These are phyloP conservation scores for Diplodia scrobiculata DNA, from an alignment of 2,329 filamentous ascomycete genomes.

Conservation along the genomic window DNA sequence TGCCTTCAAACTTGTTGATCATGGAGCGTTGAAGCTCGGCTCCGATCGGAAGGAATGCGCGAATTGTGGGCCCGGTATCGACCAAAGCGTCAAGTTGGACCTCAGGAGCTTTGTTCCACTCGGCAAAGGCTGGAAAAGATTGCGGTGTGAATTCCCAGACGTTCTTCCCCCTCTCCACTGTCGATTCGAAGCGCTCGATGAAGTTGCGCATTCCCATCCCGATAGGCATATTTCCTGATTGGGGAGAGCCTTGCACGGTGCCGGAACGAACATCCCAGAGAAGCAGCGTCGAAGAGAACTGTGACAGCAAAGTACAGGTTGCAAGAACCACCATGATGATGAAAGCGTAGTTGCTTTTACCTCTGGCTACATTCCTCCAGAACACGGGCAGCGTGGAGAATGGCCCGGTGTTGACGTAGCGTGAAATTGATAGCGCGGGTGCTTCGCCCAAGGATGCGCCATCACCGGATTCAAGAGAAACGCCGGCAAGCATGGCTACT, in stretches of 20 bases:
- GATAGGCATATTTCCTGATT: not conserved
- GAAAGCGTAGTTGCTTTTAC: not conserved
- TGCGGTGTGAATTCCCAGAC: not conserved
- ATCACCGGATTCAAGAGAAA: not conserved
- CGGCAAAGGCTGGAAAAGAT: constrained; percentile 1
- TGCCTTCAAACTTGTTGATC: not conserved
- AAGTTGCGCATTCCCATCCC: not conserved
- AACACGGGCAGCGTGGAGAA: not conserved
- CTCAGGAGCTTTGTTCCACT: not conserved
- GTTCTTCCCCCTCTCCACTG: not conserved
- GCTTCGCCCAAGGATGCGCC: not conserved
- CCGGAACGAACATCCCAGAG: not conserved
- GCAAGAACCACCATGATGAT: not conserved
- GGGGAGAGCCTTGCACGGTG: not conserved
- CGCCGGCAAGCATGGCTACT: not conserved
- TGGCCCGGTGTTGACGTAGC: not conserved
- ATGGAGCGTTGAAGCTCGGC: not conserved
- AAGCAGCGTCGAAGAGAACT: constrained; percentile 1
- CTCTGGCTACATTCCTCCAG: not conserved
- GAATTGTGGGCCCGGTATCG: constrained; percentile 7
- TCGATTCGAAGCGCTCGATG: not conserved
- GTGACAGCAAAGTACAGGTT: not conserved
- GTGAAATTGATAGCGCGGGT: not conserved
- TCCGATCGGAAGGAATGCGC: not conserved
- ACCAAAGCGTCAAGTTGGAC: not conserved